Percentiles rank a stretch among this genome's conserved stretches.
phyloP scores from a whole-genome alignment of 768 basidiomycete genomes.

The Russula virescens region DNA sequence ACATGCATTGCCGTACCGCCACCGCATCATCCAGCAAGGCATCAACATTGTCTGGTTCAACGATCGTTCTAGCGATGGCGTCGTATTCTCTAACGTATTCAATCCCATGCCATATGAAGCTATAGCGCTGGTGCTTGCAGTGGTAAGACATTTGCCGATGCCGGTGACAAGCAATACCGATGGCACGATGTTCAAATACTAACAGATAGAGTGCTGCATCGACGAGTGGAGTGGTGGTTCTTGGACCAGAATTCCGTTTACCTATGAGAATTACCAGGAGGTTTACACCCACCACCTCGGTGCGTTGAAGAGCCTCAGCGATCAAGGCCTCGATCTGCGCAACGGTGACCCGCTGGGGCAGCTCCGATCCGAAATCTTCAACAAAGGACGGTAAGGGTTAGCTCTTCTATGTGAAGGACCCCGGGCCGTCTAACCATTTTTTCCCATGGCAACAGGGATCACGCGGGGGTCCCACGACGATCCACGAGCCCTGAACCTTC shows the following conservation, averaged over 20 bases:
- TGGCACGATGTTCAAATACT: neutral
- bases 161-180: neutral
- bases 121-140: conserved; percentile 15
- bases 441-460: conserved; percentile 2
- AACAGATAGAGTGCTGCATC: conserved; percentile 17
- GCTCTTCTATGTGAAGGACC: neutral
- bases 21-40: conserved; percentile 14
- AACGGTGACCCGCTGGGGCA: conserved; percentile 10
- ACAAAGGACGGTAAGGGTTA: conserved; percentile 10
- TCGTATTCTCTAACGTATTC: conserved; percentile 7
- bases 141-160: neutral
- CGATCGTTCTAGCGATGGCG: conserved; percentile 16
- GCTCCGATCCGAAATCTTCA: conserved; percentile 4
- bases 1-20: conserved; percentile 6
- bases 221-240: conserved; percentile 14
- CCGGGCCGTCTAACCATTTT: neutral
- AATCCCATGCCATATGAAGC: conserved; percentile 19
- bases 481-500: neutral
- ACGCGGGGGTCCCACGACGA: conserved; percentile 5
- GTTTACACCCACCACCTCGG: conserved; percentile 6
- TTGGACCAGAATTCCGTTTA: conserved; percentile 9
- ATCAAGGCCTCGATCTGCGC: conserved; percentile 4
- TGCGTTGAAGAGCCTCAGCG: conserved; percentile 5
- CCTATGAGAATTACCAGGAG: conserved; percentile 14
- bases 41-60: conserved; percentile 18